Evolutionary conservation across 2,329 filamentous ascomycete species (phyloP), one percentile per base, ranked within the genome.

Genomic region (Corynespora cassiicola): DNA sequence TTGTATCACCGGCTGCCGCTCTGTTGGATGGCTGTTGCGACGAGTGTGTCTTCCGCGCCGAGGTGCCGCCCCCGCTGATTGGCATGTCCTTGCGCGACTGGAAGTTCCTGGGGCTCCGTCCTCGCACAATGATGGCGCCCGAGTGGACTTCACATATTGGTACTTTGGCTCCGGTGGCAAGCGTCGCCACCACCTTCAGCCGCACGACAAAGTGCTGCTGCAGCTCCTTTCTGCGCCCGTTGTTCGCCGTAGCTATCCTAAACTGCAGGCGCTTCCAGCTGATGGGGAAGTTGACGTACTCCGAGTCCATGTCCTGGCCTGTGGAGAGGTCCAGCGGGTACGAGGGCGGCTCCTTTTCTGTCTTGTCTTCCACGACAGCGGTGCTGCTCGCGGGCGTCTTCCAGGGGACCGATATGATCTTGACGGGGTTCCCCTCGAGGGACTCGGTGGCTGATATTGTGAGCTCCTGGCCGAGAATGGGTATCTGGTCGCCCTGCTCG

Each of bases 341-440:
- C 1, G 89, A 81, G 1, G 87, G 82, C 5, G 92, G 92, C 65
- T 97, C 92, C 62, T 92, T 90, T 64, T 97, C 92, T 0, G 76
- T 73, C 63, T 85, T 86, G 48, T 84, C 79, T 52, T 83, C 76
- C 20, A 66, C 59, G 75, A 86, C 82, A n/a, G 83, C 79, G 3
- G 85, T 82, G 69, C 86, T 88, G 33, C 88, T 88, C 18, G 87
- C 88, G 1, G 90, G 91, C 2, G 91, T 96, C 75, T 97, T 97
- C 92, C 92, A 97, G 1, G 92, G 92, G 43, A 97, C 95, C 6
- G 94, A 94, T 48, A 97, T 96, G 47, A 97, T 85, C 56, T 95
- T 92, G 27, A 96, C 90, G 0, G 88, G 75, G 56, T 96, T 92
- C 21, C 90, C 89, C 65, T 97, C 92, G 11, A 96, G 90, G 2